Base-by-base conservation (phyloP, 768 basidiomycete genomes). In the Tulasnella sp. region DNA sequence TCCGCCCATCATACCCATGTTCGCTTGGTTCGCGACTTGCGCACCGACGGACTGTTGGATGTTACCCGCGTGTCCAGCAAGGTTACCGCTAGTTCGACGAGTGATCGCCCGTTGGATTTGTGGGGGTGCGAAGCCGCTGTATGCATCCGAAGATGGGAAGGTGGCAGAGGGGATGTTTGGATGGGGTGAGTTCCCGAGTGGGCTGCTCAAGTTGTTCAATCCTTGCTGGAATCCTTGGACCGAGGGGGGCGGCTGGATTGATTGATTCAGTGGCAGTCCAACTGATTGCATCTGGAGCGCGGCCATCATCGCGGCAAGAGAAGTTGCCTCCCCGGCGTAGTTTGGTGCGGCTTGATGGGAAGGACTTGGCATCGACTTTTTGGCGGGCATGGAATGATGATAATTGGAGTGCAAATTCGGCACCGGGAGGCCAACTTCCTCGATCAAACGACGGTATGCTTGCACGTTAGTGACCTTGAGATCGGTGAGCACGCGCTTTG, bases 291-390 rank as follows among this genome's bases (percentile, higher is more conserved):
- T 94, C 85, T 95, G 94, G 81, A 95, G 86, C 24, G 94, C 92
- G 42, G 94, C 94, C 94, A 96, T 95, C 93, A 96, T 95, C 18
- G 94, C 94, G 74, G 94, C 94, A 76, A 96, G 86, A 24, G 93
- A 92, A 84, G 95, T 94, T 83, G 94, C 93, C 79, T 92, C 94
- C 74, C 92, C 90, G 8, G 72, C 71, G 19, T 93, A 92, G 83
- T 94, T 94, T 39, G 93, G 93, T 10, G 92, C 90, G 18, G 94
- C 92, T 76, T 94, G 86, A 2, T 93, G 93, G 34, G 93, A 92
- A 80, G 94, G 89, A 46, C 87, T 88, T 39, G 82, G 58, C 19
- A 44, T 24, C 27, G 56, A 21, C 38, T 58, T 79, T 71, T 74
- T 80, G 19, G 36, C 7, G 21, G 56, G 40, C 40, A 44, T 42